phyloP scores from a whole-genome alignment of 2,329 filamentous ascomycete species.

The Ophiocordyceps unilateralis region DNA sequence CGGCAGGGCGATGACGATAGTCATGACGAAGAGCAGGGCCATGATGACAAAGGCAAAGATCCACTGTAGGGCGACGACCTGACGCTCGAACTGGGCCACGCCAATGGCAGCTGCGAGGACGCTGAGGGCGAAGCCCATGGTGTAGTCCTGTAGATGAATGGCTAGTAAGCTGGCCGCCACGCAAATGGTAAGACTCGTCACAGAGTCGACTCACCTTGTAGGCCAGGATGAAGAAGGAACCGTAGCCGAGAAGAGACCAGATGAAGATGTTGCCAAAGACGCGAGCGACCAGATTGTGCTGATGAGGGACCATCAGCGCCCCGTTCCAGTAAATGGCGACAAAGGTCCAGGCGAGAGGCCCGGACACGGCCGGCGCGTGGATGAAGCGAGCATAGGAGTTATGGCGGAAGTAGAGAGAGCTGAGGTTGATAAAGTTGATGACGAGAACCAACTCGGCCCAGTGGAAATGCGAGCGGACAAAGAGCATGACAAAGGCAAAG shows the following conservation, averaged over 20 bases:
- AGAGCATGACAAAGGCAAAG: conserved; percentile 69
- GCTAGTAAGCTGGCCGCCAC: neutral
- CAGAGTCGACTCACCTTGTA: conserved; percentile 41
- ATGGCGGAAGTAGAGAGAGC: conserved; percentile 66
- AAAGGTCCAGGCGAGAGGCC: conserved; percentile 69
- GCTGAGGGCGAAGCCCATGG: conserved; percentile 64
- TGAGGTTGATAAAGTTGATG: conserved; percentile 69
- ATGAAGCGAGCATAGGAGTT: conserved; percentile 54
- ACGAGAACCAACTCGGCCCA: conserved; percentile 60
- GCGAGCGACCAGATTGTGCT: conserved; percentile 47
- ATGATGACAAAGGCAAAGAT: conserved; percentile 83
- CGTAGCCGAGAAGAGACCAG: conserved; percentile 66
- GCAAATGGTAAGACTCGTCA: neutral
- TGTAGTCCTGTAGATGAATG: conserved; percentile 38
- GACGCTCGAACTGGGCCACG: conserved; percentile 56
- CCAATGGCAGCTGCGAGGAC: conserved; percentile 59
- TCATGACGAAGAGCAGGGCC: conserved; percentile 52
- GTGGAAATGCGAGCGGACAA: conserved; percentile 59
- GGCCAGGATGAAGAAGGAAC: conserved; percentile 54
- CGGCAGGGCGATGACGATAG: conserved; percentile 46
- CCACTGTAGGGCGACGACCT: conserved; percentile 71
- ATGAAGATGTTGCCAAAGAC: conserved; percentile 78
- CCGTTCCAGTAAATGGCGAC: conserved; percentile 82
- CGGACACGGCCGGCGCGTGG: conserved; percentile 58
- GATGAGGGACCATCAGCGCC: conserved; percentile 60